These are phyloP conservation scores for Filobasidium wieringae DNA, from an alignment of 768 basidiomycete genomes.

Conservation along the genomic window DNA sequence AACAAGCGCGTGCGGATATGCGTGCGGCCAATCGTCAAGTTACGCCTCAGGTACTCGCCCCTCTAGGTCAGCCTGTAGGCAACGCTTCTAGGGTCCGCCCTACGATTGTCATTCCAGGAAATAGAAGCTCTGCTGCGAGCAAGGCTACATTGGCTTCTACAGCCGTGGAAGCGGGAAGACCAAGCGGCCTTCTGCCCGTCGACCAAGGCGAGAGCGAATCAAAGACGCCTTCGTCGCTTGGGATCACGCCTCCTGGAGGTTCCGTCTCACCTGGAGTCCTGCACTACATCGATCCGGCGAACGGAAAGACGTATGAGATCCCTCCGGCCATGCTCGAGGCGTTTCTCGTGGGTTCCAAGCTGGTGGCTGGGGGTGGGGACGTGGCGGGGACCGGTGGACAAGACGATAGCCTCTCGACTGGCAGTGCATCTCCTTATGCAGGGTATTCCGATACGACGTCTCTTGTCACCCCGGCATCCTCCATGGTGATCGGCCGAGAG, in stretches of 20 bases:
- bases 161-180: neutral
- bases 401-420: neutral
- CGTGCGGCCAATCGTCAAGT: neutral
- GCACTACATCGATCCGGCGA: neutral
- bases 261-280: neutral
- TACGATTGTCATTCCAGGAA: neutral
- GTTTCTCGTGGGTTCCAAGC: neutral
- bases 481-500: neutral
- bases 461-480: neutral
- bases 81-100: neutral
- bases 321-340: conserved; percentile 1
- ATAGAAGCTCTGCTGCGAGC: neutral
- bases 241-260: neutral
- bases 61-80: neutral
- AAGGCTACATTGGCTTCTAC: neutral
- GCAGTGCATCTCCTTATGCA: neutral
- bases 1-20: neutral
- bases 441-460: neutral
- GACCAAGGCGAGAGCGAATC: neutral
- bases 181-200: neutral
- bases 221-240: neutral
- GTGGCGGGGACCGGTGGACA: neutral
- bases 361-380: neutral
- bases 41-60: neutral
- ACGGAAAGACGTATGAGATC: conserved; percentile 1